Conservation (phyloP, 768 basidiomycete genomes). For the Macrocybe gigantea region DNA sequence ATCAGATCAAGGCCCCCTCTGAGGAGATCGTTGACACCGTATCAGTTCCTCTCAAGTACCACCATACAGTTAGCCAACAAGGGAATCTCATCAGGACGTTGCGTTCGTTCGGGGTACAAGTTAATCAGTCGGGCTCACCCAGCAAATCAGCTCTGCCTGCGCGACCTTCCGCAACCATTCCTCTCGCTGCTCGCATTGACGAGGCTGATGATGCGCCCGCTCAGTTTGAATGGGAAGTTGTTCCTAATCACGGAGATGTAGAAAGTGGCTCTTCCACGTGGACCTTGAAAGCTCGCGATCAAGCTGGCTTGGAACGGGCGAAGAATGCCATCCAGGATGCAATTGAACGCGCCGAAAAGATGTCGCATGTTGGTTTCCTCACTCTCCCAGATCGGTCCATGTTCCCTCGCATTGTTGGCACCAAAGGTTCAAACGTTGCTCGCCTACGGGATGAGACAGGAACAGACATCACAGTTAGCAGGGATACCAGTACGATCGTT, state of each 20-base stretch:
- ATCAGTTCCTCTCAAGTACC: slow-evolving; percentile 79
- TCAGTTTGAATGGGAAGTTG: slow-evolving; percentile 68
- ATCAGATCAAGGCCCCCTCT: slow-evolving; percentile 45
- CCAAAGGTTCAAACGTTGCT: slow-evolving; percentile 86
- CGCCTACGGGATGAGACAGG: slow-evolving; percentile 86
- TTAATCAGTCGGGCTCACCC: slow-evolving; percentile 70
- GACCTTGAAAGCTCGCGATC: slow-evolving; percentile 79
- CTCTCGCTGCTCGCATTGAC: slow-evolving; percentile 78
- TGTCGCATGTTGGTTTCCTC: slow-evolving; percentile 80
- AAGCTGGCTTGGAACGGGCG: slow-evolving; percentile 72
- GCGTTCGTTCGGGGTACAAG: slow-evolving; percentile 74
- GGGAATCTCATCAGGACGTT: slow-evolving; percentile 84
- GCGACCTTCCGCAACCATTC: slow-evolving; percentile 38
- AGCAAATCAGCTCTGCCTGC: slow-evolving; percentile 54
- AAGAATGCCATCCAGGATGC: slow-evolving; percentile 61
- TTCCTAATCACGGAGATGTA: slow-evolving; percentile 69
- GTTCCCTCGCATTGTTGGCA: slow-evolving; percentile 92
- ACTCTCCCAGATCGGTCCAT: slow-evolving; percentile 75
- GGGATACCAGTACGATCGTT: slow-evolving; percentile 82
- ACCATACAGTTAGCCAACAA: slow-evolving; percentile 82
- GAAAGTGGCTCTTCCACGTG: slow-evolving; percentile 84
- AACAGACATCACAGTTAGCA: slow-evolving; percentile 87
- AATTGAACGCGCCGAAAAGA: slow-evolving; percentile 63
- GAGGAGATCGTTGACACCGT: slow-evolving; percentile 54
- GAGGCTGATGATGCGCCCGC: slow-evolving; percentile 48